A percentile compares a stretch with the other conserved stretches of the same genome.
phyloP scores from a whole-genome alignment of 306 rosid genomes.

The Sicyos edulis region DNA sequence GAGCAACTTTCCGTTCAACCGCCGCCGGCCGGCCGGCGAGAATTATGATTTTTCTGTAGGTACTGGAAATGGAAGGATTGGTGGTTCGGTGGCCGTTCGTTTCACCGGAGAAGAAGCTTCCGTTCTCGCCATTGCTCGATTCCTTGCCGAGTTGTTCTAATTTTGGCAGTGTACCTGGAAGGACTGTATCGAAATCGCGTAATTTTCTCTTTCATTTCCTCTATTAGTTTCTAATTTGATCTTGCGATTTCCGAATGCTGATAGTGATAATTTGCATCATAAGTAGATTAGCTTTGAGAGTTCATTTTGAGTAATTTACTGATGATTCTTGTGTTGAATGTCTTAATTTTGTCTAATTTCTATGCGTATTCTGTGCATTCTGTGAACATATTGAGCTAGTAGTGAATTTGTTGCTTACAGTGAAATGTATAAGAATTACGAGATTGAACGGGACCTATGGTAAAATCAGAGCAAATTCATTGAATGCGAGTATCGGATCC shows the following conservation, averaged over 20 bases:
- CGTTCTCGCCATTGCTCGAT: conserved; percentile 45
- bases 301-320: neutral
- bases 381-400: neutral
- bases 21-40: neutral
- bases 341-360: neutral
- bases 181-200: conserved; percentile 38
- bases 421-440: too few species aligned
- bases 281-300: conserved; percentile 5
- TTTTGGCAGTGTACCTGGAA: conserved; percentile 29
- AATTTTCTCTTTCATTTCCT: conserved; percentile 28
- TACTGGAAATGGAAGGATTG: conserved; percentile 53
- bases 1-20: neutral
- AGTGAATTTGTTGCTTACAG: too few species aligned
- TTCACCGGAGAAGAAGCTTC: conserved; percentile 61
- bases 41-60: conserved; percentile 17
- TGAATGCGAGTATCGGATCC: conserved; percentile 62
- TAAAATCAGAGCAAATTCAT: conserved; percentile 54
- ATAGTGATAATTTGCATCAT: neutral
- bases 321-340: neutral
- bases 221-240: neutral
- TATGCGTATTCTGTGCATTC: neutral
- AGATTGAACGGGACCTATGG: conserved; percentile 10
- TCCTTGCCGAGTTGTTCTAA: conserved; percentile 44
- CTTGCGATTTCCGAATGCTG: neutral
- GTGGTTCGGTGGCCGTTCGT: conserved; percentile 45